Percentiles rank a stretch among this genome's conserved stretches.
These are phyloP conservation scores for Massariosphaeria phaeospora DNA, from an alignment of 495 filamentous ascomycete species.

Conservation along the genomic window DNA sequence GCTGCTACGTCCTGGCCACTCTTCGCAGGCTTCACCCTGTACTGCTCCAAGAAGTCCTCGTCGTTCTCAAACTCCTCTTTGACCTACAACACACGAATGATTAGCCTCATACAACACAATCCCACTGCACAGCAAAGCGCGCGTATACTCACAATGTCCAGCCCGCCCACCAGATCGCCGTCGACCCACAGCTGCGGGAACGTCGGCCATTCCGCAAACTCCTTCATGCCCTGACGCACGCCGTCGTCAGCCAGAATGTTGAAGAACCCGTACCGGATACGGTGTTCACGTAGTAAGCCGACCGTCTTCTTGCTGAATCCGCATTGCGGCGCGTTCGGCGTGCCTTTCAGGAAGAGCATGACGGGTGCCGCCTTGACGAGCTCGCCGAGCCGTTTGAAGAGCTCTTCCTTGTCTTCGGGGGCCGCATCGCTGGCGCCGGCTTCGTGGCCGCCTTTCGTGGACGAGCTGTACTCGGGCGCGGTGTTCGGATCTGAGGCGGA, in stretches of 20 bases:
- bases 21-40: conserved; percentile 47
- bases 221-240: conserved; percentile 91
- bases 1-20: conserved; percentile 4
- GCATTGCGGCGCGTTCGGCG: conserved; percentile 85
- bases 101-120: background rate
- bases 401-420: conserved; percentile 63
- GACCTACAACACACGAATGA: conserved; percentile 42
- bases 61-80: conserved; percentile 60
- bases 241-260: conserved; percentile 98
- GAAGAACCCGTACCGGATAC: conserved; percentile 96
- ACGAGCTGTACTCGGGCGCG: conserved; percentile 47
- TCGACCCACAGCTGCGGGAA: conserved; percentile 85
- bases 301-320: conserved; percentile 92
- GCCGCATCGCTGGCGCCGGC: too few species aligned
- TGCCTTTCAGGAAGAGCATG: conserved; percentile 96
- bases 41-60: conserved; percentile 70
- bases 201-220: conserved; percentile 94
- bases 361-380: conserved; percentile 92
- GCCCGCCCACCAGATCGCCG: conserved; percentile 80
- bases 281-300: conserved; percentile 73
- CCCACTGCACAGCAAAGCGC: background rate
- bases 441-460: too few species aligned
- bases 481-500: conserved; percentile 46
- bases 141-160: conserved; percentile 82
- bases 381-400: conserved; percentile 67